Conservation (phyloP, 495 filamentous ascomycete species). For the Lichina pygmaea region DNA sequence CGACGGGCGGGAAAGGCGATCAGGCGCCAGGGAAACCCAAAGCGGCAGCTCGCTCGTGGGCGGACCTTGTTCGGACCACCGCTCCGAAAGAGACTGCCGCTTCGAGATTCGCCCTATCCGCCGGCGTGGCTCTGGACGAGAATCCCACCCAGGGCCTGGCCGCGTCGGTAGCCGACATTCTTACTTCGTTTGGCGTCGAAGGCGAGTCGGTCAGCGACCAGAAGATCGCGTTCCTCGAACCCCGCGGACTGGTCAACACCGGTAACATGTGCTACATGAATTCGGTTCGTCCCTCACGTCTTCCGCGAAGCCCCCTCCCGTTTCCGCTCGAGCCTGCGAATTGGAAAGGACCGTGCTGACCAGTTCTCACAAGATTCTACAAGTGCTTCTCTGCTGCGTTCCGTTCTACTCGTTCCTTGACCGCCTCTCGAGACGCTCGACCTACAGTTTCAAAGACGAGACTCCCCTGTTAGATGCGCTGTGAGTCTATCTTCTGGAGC, state of each 20-base stretch:
- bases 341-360: too few relatives aligned
- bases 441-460: slow-evolving; percentile 81
- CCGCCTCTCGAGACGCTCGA: slow-evolving; percentile 53
- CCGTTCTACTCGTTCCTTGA: slow-evolving; percentile 91
- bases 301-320: not conserved
- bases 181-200: slow-evolving; percentile 35
- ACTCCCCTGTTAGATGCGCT: slow-evolving; percentile 84
- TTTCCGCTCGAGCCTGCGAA: too few relatives aligned
- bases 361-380: slow-evolving; percentile 35
- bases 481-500: slow-evolving; percentile 21
- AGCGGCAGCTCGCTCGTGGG: slow-evolving; percentile 42
- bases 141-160: slow-evolving; percentile 22
- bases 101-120: not conserved
- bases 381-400: slow-evolving; percentile 75
- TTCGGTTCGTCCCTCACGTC: slow-evolving; percentile 34
- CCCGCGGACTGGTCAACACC: slow-evolving; percentile 84
- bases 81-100: slow-evolving; percentile 6
- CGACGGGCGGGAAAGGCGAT: not conserved
- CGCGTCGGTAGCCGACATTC: slow-evolving; percentile 41
- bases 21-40: slow-evolving; percentile 2
- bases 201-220: slow-evolving; percentile 9
- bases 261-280: slow-evolving; percentile 99
- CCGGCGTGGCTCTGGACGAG: slow-evolving; percentile 8
- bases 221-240: slow-evolving; percentile 66
- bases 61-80: slow-evolving; percentile 39